A percentile compares a stretch with the other conserved stretches of the same genome.
Conservation (phyloP, 2,329 filamentous ascomycete species). For the Polychaeton citri region DNA sequence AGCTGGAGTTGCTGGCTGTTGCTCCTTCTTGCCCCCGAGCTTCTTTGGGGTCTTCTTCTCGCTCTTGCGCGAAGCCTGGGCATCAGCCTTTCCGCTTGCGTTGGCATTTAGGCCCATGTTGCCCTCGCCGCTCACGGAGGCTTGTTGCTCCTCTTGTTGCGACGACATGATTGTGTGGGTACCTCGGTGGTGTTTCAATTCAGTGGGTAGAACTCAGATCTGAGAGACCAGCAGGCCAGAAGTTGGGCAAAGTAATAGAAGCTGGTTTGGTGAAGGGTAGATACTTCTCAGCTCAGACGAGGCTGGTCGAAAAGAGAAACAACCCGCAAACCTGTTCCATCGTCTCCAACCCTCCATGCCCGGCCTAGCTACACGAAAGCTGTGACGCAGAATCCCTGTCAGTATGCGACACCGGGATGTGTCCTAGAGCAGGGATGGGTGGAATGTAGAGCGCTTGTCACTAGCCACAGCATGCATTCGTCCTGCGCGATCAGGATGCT, state of each 20-base stretch:
- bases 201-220: not conserved
- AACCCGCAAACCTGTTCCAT: not conserved
- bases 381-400: not conserved
- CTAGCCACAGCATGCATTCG: no score
- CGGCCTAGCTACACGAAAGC: not conserved
- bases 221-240: not conserved
- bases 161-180: not conserved
- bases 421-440: not conserved
- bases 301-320: not conserved
- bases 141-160: constrained; percentile 9
- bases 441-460: no score
- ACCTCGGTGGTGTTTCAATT: not conserved
- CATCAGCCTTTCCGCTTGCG: constrained; percentile 15
- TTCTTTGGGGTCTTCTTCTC: constrained; percentile 36
- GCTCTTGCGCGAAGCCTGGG: constrained; percentile 16
- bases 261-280: no score
- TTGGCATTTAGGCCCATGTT: constrained; percentile 13
- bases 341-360: not conserved
- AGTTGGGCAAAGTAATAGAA: no score
- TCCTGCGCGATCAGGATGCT: no score
- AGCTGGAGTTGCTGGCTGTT: constrained; percentile 35
- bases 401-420: not conserved
- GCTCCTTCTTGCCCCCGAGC: constrained; percentile 30
- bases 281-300: not conserved
- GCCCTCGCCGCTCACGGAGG: constrained; percentile 13